Conservation (phyloP, 139 green algal genomes). For the Chlorella ohadii region DNA sequence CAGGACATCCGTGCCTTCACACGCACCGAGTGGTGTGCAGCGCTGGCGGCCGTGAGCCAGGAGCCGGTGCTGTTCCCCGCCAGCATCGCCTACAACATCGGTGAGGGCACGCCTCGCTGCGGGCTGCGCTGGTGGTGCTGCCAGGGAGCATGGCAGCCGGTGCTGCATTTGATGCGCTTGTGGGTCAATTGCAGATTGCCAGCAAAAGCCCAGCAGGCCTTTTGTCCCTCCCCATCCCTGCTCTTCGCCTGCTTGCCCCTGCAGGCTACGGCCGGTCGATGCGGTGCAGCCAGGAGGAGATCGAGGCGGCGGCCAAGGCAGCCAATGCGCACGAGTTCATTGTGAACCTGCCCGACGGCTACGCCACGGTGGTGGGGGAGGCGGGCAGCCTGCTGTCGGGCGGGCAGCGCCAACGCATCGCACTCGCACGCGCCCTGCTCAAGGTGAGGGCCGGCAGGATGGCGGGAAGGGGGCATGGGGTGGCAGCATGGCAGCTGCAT, state of each 20-base stretch:
- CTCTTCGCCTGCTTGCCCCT: neutral
- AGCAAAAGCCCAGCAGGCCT: no score
- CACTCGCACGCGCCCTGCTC: constrained; percentile 78
- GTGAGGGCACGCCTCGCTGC: neutral
- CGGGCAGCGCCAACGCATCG: constrained; percentile 87
- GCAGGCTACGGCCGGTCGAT: constrained; percentile 66
- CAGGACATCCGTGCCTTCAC: constrained; percentile 54
- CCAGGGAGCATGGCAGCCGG: no score
- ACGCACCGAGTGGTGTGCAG: constrained; percentile 69
- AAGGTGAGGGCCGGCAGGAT: constrained; percentile 26
- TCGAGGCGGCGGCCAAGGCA: constrained; percentile 61
- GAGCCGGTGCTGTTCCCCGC: constrained; percentile 88
- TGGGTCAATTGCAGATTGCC: no score
- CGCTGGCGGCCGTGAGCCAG: constrained; percentile 80
- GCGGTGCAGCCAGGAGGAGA: constrained; percentile 41
- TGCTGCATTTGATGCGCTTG: neutral
- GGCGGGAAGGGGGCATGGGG: no score
- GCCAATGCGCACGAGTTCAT: constrained; percentile 86
- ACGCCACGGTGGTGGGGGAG: constrained; percentile 49
- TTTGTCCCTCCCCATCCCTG: no score
- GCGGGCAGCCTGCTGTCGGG: constrained; percentile 57
- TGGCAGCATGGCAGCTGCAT: no score
- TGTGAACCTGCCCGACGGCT: constrained; percentile 41
- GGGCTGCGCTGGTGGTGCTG: neutral
- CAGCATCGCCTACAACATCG: constrained; percentile 91